Percentiles rank a stretch among this genome's conserved stretches.
phyloP scores from a whole-genome alignment of 176 grass and related monocot genomes.

The Alloteropsis semialata region DNA sequence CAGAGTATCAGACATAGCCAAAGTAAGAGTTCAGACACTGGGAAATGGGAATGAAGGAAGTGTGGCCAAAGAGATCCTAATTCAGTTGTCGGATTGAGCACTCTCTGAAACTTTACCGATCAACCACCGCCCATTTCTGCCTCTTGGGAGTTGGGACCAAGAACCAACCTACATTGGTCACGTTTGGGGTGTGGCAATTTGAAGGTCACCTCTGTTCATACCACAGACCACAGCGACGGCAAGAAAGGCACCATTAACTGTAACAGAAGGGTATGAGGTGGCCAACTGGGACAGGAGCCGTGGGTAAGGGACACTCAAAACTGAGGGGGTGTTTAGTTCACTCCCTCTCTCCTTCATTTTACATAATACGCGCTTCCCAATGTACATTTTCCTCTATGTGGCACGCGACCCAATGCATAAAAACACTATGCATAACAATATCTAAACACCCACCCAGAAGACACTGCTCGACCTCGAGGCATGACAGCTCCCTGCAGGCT shows the following conservation, averaged over 20 bases:
- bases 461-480: neutral
- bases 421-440: too few species aligned
- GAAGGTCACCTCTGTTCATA: neutral
- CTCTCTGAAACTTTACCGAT: neutral
- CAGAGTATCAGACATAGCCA: too few species aligned
- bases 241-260: neutral
- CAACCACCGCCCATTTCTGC: neutral
- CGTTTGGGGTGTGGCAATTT: neutral
- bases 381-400: too few species aligned
- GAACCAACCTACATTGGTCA: neutral
- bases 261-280: neutral
- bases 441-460: too few species aligned
- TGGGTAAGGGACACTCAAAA: neutral
- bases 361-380: too few species aligned
- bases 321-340: too few species aligned
- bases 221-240: neutral
- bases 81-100: neutral
- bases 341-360: too few species aligned
- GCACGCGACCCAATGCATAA: too few species aligned
- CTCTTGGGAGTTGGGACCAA: neutral
- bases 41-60: too few species aligned
- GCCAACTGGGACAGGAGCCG: neutral
- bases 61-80: neutral
- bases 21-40: neutral
- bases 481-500: neutral